Evolutionary conservation across 2,329 filamentous ascomycete genomes (phyloP).

Genomic region (Leptosphaerulina australis): DNA sequence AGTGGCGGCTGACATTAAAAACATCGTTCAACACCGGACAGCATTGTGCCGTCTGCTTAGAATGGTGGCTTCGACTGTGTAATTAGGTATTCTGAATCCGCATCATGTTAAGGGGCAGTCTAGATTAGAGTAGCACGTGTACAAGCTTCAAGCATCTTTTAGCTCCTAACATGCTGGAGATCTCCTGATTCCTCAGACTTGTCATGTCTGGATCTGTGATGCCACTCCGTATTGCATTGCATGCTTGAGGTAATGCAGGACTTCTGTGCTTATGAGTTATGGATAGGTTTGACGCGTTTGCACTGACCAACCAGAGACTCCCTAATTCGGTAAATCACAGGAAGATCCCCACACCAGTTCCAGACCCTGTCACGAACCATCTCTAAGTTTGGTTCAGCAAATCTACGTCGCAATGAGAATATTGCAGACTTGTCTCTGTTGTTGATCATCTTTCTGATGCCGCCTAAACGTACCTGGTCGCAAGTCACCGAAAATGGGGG

Average conservation of each 20-base stretch:
- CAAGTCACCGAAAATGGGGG: constrained; percentile 25
- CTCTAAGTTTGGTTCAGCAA: constrained; percentile 15
- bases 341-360: constrained; percentile 7
- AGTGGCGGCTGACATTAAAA: constrained; percentile 10
- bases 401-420: constrained; percentile 7
- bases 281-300: not conserved
- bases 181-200: too few species aligned
- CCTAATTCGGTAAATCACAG: not conserved
- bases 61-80: constrained; percentile 1
- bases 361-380: constrained; percentile 7
- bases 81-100: constrained; percentile 1
- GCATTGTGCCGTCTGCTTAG: not conserved
- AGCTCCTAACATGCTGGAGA: not conserved
- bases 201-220: too few species aligned
- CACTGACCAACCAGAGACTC: constrained; percentile 3
- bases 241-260: too few species aligned
- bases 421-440: constrained; percentile 4
- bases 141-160: not conserved
- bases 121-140: not conserved
- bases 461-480: constrained; percentile 34
- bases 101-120: not conserved
- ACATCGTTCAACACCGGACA: not conserved
- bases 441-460: constrained; percentile 20
- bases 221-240: too few species aligned
- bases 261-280: not conserved